Base-by-base conservation (phyloP, 2,329 filamentous ascomycete genomes). In the Stagonosporopsis tanaceti region DNA sequence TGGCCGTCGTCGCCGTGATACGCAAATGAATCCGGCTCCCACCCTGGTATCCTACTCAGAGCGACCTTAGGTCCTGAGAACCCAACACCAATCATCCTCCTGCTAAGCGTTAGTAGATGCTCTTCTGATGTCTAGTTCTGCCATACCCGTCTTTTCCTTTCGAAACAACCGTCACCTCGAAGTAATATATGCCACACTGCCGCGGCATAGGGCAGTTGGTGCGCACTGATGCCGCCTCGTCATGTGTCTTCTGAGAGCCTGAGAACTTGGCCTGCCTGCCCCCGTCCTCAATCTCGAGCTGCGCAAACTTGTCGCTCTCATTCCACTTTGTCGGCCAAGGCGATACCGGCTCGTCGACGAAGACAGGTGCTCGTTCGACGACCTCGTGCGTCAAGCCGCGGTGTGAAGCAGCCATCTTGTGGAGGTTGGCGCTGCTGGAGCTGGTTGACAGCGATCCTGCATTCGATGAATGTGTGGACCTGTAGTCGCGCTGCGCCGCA, bases 111-210 rank as follows among this genome's bases (percentile, higher is more conserved):
- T 59, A 74, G 69, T 58, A 38, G 50, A 35, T 47, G 35, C 45
- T 53, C 32, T 11, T 17, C 24, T 30, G 11, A 4, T 6, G 9
- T 6, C 14, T 27, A 79, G 76, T 69, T 22, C 64, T 69, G 28
- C 60, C 83, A 63, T 80, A 88, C 86, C 86, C 86, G 67, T 91
- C 89, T 71, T 89, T 88, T 48, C 85, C 85, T 68, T 88, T 87
- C 7, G 86, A 85, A 47, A 88, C 74, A 45, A 92, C 84, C 8
- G 85, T 85, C 32, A 88, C 82, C 69, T 99, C 95, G 71, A 88
- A 99, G 75, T 99, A 99, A 76, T 97, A 99, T 58, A 99, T 89
- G 2, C 95, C 95, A 65, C 91, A 95, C 70, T 96, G 90, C 34
- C 87, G 84, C 4, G 95, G 93, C 87, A 98, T 97, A 46, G 88